Evolutionary conservation across 78 protist species (phyloP).

Genomic region (Capsaspora owczarzaki): DNA sequence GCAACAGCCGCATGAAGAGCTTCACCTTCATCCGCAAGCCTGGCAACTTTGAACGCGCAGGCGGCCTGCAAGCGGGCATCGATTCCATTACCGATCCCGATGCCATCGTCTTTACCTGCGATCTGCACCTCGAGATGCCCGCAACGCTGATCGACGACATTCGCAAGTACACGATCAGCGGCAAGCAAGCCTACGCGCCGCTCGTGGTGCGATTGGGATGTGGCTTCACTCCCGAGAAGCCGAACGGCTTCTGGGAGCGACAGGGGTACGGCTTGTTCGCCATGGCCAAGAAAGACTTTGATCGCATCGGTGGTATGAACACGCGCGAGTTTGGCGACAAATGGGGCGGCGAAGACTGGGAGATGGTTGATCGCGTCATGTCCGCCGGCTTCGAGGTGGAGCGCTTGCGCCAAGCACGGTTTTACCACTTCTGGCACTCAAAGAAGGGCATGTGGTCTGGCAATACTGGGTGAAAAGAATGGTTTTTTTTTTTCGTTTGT

Average conservation of each 20-base stretch:
- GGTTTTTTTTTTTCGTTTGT: too few relatives aligned
- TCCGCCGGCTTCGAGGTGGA: neutral
- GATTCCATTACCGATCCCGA: neutral
- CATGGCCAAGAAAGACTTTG: neutral
- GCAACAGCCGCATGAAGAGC: neutral
- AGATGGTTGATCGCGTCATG: neutral
- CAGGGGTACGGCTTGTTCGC: conserved; percentile 9
- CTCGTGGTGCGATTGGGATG: neutral
- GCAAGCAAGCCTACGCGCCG: neutral
- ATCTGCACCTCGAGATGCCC: conserved; percentile 1
- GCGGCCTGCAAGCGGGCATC: neutral
- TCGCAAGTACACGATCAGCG: conserved; percentile 1
- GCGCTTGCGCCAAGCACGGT: neutral
- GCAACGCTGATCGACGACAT: neutral
- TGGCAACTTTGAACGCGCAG: neutral
- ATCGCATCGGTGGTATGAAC: conserved; percentile 10
- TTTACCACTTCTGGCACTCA: conserved; percentile 13
- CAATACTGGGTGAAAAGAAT: neutral
- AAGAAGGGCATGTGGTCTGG: conserved; percentile 9
- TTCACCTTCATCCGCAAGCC: neutral
- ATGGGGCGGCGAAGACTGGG: conserved; percentile 23
- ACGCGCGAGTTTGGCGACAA: neutral
- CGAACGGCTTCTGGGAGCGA: conserved; percentile 1
- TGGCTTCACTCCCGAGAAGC: neutral
- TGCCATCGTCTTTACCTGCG: conserved; percentile 2